phyloP scores from a whole-genome alignment of 495 filamentous ascomycete species.

The Penicillium antarcticum region DNA sequence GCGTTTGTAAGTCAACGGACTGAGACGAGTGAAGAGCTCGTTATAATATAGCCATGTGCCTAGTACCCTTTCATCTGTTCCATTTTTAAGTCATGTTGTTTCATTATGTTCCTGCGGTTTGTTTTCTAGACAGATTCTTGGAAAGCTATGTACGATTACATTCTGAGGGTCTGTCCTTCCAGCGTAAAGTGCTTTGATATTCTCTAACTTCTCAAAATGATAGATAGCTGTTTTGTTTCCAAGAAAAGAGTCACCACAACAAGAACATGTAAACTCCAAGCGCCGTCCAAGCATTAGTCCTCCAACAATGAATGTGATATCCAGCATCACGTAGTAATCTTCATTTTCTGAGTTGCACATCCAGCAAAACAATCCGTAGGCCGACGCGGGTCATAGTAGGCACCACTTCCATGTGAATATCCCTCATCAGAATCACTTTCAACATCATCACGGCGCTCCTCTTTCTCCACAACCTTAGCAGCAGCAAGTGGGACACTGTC shows the following conservation, averaged over 20 bases:
- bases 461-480: neutral
- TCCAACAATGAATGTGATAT: neutral
- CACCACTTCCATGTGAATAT: conserved; percentile 36
- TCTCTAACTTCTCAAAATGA: conserved; percentile 5
- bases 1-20: conserved; percentile 54
- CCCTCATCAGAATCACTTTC: conserved; percentile 48
- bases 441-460: conserved; percentile 13
- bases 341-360: conserved; percentile 29
- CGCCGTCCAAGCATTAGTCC: too few relatives aligned
- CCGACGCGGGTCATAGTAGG: conserved; percentile 49
- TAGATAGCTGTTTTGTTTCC: conserved; percentile 2
- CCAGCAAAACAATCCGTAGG: conserved; percentile 49
- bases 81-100: conserved; percentile 22
- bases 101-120: conserved; percentile 18
- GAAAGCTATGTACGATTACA: conserved; percentile 41
- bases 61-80: conserved; percentile 33
- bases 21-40: conserved; percentile 12
- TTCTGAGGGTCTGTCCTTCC: conserved; percentile 15
- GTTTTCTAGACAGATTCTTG: conserved; percentile 29
- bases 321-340: conserved; percentile 4
- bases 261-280: conserved; percentile 1
- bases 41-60: conserved; percentile 33
- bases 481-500: neutral
- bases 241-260: neutral
- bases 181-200: conserved; percentile 13